Evolutionary conservation across 179 eudicot species (phyloP).

Genomic region (Actinidia arguta): DNA sequence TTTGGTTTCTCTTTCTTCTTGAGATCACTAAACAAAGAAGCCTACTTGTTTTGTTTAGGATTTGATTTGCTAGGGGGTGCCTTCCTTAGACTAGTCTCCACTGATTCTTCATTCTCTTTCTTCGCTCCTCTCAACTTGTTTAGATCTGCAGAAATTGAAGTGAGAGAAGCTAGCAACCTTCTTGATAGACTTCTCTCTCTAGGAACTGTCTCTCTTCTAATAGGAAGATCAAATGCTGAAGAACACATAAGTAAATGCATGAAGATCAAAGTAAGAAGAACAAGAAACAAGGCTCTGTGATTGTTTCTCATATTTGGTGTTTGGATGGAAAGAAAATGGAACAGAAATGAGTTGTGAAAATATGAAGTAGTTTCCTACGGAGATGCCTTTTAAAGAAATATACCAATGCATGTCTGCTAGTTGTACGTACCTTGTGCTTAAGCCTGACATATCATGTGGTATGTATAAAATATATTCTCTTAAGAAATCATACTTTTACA

Average conservation of each 20-base stretch:
- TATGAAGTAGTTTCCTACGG: slow-evolving; percentile 17
- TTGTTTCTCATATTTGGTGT: slow-evolving; percentile 31
- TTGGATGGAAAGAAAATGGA: slow-evolving; percentile 24
- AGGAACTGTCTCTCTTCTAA: slow-evolving; percentile 8
- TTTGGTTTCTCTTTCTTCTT: slow-evolving; percentile 14
- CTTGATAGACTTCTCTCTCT: slow-evolving; percentile 42
- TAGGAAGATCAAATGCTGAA: slow-evolving; percentile 20
- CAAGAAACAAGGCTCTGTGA: slow-evolving; percentile 28
- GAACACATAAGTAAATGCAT: slow-evolving; percentile 24
- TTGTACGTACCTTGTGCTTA: slow-evolving; percentile 26
- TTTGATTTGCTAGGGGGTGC: slow-evolving; percentile 49
- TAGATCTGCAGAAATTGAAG: slow-evolving; percentile 22
- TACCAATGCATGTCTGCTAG: slow-evolving; percentile 20
- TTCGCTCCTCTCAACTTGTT: slow-evolving; percentile 27
- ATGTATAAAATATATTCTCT: slow-evolving; percentile 18
- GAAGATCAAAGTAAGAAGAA: slow-evolving; percentile 36
- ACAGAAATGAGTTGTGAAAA: slow-evolving; percentile 13
- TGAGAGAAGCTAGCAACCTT: slow-evolving; percentile 42
- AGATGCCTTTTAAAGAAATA: slow-evolving; percentile 15
- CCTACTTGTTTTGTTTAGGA: slow-evolving; percentile 59
- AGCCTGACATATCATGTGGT: slow-evolving; percentile 32
- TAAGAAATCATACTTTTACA: neutral
- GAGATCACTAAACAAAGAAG: neutral
- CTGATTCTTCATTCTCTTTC: slow-evolving; percentile 32
- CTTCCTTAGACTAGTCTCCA: slow-evolving; percentile 41